phyloP scores from a whole-genome alignment of 164 flowering plant species.

The Vitis riparia region DNA sequence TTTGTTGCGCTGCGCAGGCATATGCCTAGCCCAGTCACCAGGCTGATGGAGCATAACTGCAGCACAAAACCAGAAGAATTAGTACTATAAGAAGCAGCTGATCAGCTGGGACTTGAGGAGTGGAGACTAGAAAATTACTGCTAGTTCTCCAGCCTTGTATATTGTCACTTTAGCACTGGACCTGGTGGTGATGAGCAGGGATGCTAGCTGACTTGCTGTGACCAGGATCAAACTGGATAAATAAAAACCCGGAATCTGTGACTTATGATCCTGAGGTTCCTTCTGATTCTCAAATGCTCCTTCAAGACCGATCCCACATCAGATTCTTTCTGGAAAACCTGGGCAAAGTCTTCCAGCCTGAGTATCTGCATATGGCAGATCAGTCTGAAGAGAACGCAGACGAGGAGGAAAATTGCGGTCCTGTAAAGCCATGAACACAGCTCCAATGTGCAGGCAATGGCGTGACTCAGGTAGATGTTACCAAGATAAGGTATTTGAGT shows the following conservation, averaged over 20 bases:
- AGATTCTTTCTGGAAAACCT: slow-evolving; percentile 59
- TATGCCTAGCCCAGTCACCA: slow-evolving; percentile 68
- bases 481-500: slow-evolving; percentile 37
- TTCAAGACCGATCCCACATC: slow-evolving; percentile 60
- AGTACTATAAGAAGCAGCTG: neutral
- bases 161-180: slow-evolving; percentile 40
- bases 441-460: slow-evolving; percentile 38
- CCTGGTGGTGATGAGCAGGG: slow-evolving; percentile 61
- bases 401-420: slow-evolving; percentile 67
- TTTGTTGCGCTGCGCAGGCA: slow-evolving; percentile 78
- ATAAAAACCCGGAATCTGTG: slow-evolving; percentile 81
- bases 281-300: slow-evolving; percentile 71
- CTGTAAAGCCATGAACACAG: slow-evolving; percentile 80
- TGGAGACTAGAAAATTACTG: slow-evolving; percentile 28
- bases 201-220: slow-evolving; percentile 24
- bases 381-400: slow-evolving; percentile 73
- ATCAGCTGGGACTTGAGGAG: neutral
- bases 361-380: slow-evolving; percentile 81
- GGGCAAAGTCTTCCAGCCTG: slow-evolving; percentile 71
- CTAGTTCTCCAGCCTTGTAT: slow-evolving; percentile 71
- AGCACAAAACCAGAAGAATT: neutral
- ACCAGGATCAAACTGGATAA: slow-evolving; percentile 9
- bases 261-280: slow-evolving; percentile 72
- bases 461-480: slow-evolving; percentile 34
- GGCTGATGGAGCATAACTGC: slow-evolving; percentile 75